These are phyloP conservation scores for Xylogone sp. DNA, from an alignment of 2,329 filamentous ascomycete species.

Conservation along the genomic window DNA sequence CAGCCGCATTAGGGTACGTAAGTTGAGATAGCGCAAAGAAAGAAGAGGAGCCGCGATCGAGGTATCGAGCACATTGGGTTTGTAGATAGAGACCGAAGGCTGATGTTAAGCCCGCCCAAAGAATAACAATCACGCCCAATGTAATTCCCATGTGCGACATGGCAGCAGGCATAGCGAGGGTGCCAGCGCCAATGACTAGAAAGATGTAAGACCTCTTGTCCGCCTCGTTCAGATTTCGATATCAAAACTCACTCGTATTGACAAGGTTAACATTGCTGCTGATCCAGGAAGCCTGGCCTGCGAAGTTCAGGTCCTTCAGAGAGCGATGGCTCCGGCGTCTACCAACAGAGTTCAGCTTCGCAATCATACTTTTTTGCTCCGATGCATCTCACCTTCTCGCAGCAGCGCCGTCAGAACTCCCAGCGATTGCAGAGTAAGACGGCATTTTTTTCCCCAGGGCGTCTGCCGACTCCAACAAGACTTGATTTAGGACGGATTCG, in stretches of 20 bases:
- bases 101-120: slow-evolving; percentile 87
- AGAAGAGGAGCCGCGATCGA: slow-evolving; percentile 82
- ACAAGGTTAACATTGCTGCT: slow-evolving; percentile 94
- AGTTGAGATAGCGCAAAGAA: slow-evolving; percentile 98
- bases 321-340: slow-evolving; percentile 27
- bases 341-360: slow-evolving; percentile 1
- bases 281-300: slow-evolving; percentile 78
- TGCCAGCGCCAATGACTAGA: slow-evolving; percentile 88
- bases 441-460: slow-evolving; percentile 12
- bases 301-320: slow-evolving; percentile 64
- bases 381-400: slow-evolving; percentile 18
- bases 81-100: slow-evolving; percentile 95
- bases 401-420: slow-evolving; percentile 14
- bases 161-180: slow-evolving; percentile 92
- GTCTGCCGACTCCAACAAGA: background rate
- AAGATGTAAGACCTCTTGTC: slow-evolving; percentile 16
- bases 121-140: slow-evolving; percentile 75
- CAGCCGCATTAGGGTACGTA: slow-evolving; percentile 92
- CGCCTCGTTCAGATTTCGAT: slow-evolving; percentile 1
- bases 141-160: slow-evolving; percentile 94
- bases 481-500: background rate
- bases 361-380: background rate
- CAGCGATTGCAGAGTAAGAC: slow-evolving; percentile 22
- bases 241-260: slow-evolving; percentile 75
- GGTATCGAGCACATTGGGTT: slow-evolving; percentile 85